Percentiles rank a stretch among this genome's conserved stretches.
These are phyloP conservation scores for Trametes cinnabarina DNA, from an alignment of 768 basidiomycete species.

Conservation along the genomic window DNA sequence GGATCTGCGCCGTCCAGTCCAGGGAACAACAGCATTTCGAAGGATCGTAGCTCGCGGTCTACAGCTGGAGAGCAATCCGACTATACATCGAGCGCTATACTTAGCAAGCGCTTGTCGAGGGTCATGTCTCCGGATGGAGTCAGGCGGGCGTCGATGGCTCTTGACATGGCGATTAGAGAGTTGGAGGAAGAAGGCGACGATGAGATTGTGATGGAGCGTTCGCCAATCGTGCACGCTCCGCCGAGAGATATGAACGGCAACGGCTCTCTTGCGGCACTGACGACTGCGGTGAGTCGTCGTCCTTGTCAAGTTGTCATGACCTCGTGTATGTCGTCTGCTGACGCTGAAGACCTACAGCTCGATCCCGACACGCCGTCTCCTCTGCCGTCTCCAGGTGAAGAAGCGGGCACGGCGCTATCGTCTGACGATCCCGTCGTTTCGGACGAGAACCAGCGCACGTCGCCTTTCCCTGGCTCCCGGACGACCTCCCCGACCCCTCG, in stretches of 20 bases:
- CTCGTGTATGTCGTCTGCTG: constrained; percentile 5
- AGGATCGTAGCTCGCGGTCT: constrained; percentile 31
- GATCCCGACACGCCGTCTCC: constrained; percentile 20
- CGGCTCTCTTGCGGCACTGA: constrained; percentile 5
- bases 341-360: constrained; percentile 9
- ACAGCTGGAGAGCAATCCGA: constrained; percentile 33
- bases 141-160: constrained; percentile 67
- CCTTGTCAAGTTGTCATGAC: too few species aligned
- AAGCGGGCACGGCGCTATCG: constrained; percentile 70
- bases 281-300: constrained; percentile 18
- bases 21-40: constrained; percentile 35
- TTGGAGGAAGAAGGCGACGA: constrained; percentile 60
- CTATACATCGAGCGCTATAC: constrained; percentile 11
- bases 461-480: constrained; percentile 52
- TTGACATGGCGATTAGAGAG: constrained; percentile 75
- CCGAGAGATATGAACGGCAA: constrained; percentile 16
- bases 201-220: constrained; percentile 75
- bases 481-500: constrained; percentile 49
- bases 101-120: constrained; percentile 45
- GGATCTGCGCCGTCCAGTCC: constrained; percentile 43
- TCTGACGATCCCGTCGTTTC: constrained; percentile 55
- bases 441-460: constrained; percentile 51
- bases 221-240: constrained; percentile 32
- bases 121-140: constrained; percentile 50
- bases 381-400: constrained; percentile 33